Percentiles rank a stretch among this genome's conserved stretches.
phyloP scores from a whole-genome alignment of 345 rosid species.

The Eucalyptus tenuipes region DNA sequence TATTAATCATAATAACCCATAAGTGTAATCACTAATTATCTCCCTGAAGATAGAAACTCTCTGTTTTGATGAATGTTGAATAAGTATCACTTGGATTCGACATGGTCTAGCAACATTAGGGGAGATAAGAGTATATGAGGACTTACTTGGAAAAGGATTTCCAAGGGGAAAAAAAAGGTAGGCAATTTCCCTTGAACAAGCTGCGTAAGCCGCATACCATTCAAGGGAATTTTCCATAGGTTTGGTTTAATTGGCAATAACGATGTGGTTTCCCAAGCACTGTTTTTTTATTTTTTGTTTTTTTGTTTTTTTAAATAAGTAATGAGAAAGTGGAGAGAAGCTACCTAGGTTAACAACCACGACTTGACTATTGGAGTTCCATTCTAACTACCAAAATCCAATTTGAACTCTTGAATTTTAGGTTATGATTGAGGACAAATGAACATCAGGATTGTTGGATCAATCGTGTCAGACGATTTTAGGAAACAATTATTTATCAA shows the following conservation, averaged over 20 bases:
- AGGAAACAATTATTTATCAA: neutral
- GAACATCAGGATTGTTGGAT: neutral
- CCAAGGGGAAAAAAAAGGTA: neutral
- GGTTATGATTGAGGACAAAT: neutral
- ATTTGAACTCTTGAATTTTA: neutral
- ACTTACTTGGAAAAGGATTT: neutral
- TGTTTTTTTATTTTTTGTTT: neutral
- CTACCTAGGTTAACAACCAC: neutral
- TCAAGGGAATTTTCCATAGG: neutral
- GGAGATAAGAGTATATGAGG: neutral
- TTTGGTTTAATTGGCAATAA: neutral
- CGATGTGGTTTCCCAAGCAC: neutral
- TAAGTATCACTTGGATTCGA: neutral
- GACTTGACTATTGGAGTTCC: neutral
- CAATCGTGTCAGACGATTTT: rapidly evolving
- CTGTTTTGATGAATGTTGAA: neutral
- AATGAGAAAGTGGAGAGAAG: neutral
- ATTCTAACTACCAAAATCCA: neutral
- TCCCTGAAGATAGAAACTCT: neutral
- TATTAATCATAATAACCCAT: too few relatives aligned
- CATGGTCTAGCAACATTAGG: neutral
- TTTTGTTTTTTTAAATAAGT: too few relatives aligned
- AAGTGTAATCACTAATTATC: too few relatives aligned
- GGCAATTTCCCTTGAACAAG: neutral
- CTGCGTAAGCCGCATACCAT: neutral